Conservation (phyloP, 306 rosid genomes). For the Vigna unguiculata region DNA sequence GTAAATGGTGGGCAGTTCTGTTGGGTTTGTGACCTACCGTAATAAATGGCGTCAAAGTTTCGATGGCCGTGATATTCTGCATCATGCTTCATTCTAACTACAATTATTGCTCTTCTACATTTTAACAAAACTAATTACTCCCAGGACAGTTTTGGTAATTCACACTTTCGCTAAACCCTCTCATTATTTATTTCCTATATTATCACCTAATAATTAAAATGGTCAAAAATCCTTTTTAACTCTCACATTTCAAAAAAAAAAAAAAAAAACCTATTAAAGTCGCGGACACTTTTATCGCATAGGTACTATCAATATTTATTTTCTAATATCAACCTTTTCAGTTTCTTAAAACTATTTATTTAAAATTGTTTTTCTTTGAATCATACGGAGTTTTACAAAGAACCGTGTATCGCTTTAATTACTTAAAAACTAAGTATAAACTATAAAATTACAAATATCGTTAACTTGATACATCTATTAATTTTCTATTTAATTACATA, state of each 20-base stretch:
- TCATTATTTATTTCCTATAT: background rate
- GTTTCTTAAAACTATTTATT: background rate
- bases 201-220: no score
- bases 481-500: no score
- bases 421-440: background rate
- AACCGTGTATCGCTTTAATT: background rate
- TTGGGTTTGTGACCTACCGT: slow-evolving; percentile 82
- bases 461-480: no score
- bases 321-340: no score
- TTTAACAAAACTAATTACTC: slow-evolving; percentile 12
- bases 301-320: no score
- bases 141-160: background rate
- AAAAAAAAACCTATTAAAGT: no score
- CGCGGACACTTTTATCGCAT: no score
- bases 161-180: background rate
- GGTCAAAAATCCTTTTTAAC: no score
- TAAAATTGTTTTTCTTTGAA: no score
- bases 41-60: slow-evolving; percentile 68
- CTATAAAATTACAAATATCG: background rate
- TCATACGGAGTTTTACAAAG: no score
- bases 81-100: slow-evolving; percentile 27
- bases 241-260: no score
- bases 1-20: slow-evolving; percentile 79
- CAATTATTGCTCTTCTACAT: slow-evolving; percentile 17
- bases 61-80: slow-evolving; percentile 52